Evolutionary conservation across 148 eudicot species (phyloP), one percentile per base, ranked within the genome.

Genomic region (Hydrangea macrophylla): DNA sequence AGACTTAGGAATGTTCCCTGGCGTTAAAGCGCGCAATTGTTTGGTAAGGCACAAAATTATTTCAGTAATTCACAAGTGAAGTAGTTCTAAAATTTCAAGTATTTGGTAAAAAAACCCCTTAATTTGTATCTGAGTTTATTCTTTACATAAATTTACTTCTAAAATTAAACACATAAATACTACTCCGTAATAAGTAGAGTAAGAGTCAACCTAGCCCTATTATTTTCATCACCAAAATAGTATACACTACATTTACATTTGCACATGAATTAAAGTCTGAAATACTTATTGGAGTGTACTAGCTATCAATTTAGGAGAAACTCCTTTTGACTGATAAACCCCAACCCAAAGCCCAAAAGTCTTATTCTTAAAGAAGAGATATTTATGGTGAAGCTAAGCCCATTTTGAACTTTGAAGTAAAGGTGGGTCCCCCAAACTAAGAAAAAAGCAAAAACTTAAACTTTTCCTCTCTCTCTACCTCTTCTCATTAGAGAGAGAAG

Each of bases 401-500:
- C 53, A n/a, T 55, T 37, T 55, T 64, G 64, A 72, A n/a, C 42
- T 37, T 55, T 64, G 64, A 72, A 72, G 63, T 64, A 72, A 58
- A 42, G 45, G 37, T 53, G 55, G 27, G 26, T 55, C 56, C 57
- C 31, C 42, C 27, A 63, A 55, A 50, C 31, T 22, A 40, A 71
- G 62, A 3, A 63, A 31, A 55, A 64, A 60, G 61, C 55, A 40
- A 71, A 71, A 63, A 56, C 68, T 24, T 13, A 10, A 32, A 35
- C 74, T 53, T 69, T 37, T 58, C 39, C 12, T 31, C 28, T 37
- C 39, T 56, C 35, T 26, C 55, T 44, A n/a, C n/a, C 42, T 11
- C 58, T 36, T 35, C 63, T 58, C 62, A 28, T 40, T n/a, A n/a
- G 37, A 68, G 40, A 32, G 50, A 56, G 18, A 58, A 51, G 26